Evolutionary conservation across 345 rosid genomes (phyloP), one percentile per base, ranked within the genome.

Genomic region (Aquilaria sinensis): DNA sequence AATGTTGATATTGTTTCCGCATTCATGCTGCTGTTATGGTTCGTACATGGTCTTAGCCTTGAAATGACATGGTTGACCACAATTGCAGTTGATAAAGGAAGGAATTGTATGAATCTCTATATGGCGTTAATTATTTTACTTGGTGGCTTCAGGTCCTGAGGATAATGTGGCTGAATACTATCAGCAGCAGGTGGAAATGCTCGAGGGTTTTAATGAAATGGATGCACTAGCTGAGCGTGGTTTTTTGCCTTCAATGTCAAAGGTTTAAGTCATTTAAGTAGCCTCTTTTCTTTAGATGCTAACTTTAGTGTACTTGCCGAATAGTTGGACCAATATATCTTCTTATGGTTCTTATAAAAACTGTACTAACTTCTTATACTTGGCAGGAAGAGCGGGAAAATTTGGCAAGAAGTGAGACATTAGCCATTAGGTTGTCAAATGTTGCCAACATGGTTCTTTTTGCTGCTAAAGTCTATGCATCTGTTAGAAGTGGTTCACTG

Each of bases 121-220:
- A 23, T 23, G 23, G 16, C 37, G 14, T 57, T 10, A 50, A 45
- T 61, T 23, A n/a, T 63, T 62, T 45, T 66, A 31, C 41, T 67
- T 69, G 62, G 45, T 47, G 73, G 65, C 59, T 76, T 51, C 64
- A 94, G 99, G 96, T 71, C 81, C 92, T 2, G 99, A 88, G 71
- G 99, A 94, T 75, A 72, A 79, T 66, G 88, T 94, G 55, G 99
- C 97, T 2, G 97, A 83, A 65, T 94, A 88, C 78, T 94, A 94
- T 72, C 96, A 90, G 80, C 99, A 94, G 77, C 97, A 94, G 70
- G 91, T 78, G 53, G 96, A 88, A 75, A 88, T 87, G 96, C 97
- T 94, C 32, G 97, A 94, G 67, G 97, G 97, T 6, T 94, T 94
- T 61, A 81, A 73, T 23, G 97, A 94, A 79, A 94, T 94, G 99